These are phyloP conservation scores for Chlorokybus atmophyticus DNA, from an alignment of 139 green algal species.

Conservation along the genomic window DNA sequence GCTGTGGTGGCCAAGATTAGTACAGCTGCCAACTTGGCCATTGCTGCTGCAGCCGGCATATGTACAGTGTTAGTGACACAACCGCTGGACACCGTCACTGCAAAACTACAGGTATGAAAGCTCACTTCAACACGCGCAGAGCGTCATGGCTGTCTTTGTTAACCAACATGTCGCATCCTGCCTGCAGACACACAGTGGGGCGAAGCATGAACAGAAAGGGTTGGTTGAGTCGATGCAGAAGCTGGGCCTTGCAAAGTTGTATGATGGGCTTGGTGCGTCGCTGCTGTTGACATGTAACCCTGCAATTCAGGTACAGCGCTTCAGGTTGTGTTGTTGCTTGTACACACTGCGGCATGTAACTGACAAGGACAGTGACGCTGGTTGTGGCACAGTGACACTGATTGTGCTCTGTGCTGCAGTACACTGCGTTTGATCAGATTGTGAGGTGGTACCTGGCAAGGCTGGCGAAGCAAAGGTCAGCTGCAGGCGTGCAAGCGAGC, in stretches of 20 bases:
- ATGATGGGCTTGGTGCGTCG: conserved; percentile 21
- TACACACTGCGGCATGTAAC: background rate
- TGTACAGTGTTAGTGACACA: conserved; percentile 29
- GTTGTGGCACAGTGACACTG: no score
- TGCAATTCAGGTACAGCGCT: conserved; percentile 22
- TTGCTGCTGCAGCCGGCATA: conserved; percentile 20
- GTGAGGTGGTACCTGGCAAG: no score
- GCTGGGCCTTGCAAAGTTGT: conserved; percentile 3
- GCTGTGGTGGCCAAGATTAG: conserved; percentile 6
- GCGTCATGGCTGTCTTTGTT: conserved; percentile 1
- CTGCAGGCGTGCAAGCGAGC: no score
- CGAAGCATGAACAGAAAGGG: no score
- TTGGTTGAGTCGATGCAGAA: conserved; percentile 16
- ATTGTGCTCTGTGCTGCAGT: no score
- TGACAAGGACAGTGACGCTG: no score
- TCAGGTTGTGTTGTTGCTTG: background rate
- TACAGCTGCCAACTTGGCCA: conserved; percentile 20
- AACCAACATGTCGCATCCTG: no score
- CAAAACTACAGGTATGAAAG: conserved; percentile 19
- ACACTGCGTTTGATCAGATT: no score
- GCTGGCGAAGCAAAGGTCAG: no score
- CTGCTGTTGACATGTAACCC: conserved; percentile 24
- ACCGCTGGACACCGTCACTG: conserved; percentile 22
- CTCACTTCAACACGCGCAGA: background rate
- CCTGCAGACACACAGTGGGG: no score